Percentiles rank a stretch among this genome's conserved stretches.
These are phyloP conservation scores for Rhodomyrtus tomentosa DNA, from an alignment of 345 rosid species.

Conservation along the genomic window DNA sequence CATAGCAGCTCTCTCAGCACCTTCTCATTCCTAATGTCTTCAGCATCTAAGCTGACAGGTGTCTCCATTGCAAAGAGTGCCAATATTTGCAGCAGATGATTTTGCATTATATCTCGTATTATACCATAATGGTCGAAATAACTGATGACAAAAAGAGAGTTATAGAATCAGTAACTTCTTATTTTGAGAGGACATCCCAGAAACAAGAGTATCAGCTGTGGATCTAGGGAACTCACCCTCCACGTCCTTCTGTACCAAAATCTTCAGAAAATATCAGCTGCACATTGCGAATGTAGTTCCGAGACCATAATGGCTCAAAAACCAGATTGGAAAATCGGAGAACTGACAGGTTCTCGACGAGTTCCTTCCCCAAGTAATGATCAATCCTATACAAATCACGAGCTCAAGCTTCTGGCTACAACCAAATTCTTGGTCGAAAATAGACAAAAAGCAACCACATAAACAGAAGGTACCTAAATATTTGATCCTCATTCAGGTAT, in stretches of 20 bases:
- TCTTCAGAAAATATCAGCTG: conserved; percentile 91
- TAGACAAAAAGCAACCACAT: background rate
- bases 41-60: conserved; percentile 93
- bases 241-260: conserved; percentile 93
- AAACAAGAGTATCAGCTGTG: background rate
- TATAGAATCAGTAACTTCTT: background rate
- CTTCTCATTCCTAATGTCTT: conserved; percentile 90
- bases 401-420: background rate
- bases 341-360: conserved; percentile 86
- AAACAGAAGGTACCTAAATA: conserved; percentile 53
- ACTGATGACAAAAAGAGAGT: conserved; percentile 11
- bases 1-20: conserved; percentile 10
- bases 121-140: conserved; percentile 88
- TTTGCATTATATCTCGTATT: conserved; percentile 90
- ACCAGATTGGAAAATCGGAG: conserved; percentile 96
- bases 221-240: conserved; percentile 43
- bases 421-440: background rate
- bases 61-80: conserved; percentile 97
- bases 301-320: conserved; percentile 83
- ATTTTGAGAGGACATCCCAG: background rate
- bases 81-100: conserved; percentile 86
- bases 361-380: conserved; percentile 90
- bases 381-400: conserved; percentile 45
- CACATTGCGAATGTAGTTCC: conserved; percentile 78
- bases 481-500: conserved; percentile 73